Percentiles rank a stretch among this genome's conserved stretches.
phyloP scores from a whole-genome alignment of 2,329 filamentous ascomycete species.

The Fusarium equiseti region DNA sequence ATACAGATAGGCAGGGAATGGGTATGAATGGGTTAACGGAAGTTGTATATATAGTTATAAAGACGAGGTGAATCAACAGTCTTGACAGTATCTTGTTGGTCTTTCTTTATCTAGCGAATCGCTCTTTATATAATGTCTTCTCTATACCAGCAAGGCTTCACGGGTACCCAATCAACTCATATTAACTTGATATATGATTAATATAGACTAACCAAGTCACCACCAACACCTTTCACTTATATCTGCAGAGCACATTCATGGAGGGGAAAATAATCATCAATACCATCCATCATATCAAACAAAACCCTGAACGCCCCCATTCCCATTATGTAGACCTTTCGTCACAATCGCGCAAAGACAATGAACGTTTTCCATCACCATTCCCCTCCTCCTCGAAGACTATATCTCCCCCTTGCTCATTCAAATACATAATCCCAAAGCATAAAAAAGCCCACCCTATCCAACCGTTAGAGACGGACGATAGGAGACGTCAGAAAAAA shows the following conservation, averaged over 20 bases:
- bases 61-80: slow-evolving; percentile 8
- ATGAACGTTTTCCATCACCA: slow-evolving; percentile 15
- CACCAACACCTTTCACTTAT: not conserved
- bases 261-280: slow-evolving; percentile 22
- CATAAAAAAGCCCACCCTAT: slow-evolving; percentile 14
- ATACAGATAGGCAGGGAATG: not conserved
- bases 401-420: not conserved
- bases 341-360: slow-evolving; percentile 1
- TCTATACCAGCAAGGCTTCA: not conserved
- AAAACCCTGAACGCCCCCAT: slow-evolving; percentile 20
- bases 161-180: not conserved
- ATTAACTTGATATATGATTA: not conserved
- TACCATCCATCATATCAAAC: slow-evolving; percentile 14
- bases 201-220: not conserved
- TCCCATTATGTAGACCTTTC: not conserved
- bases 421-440: slow-evolving; percentile 6
- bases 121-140: not conserved
- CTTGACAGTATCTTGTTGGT: not conserved
- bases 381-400: not conserved
- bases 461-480: slow-evolving; percentile 2
- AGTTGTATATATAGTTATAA: slow-evolving; percentile 21
- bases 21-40: not conserved
- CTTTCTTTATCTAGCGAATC: not conserved
- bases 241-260: not conserved
- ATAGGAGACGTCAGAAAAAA: slow-evolving; percentile 25